A percentile compares a stretch with the other conserved stretches of the same genome.
Evolutionary conservation across 169 alveolate species (phyloP).

Genomic region (Cryptosporidium canis): DNA sequence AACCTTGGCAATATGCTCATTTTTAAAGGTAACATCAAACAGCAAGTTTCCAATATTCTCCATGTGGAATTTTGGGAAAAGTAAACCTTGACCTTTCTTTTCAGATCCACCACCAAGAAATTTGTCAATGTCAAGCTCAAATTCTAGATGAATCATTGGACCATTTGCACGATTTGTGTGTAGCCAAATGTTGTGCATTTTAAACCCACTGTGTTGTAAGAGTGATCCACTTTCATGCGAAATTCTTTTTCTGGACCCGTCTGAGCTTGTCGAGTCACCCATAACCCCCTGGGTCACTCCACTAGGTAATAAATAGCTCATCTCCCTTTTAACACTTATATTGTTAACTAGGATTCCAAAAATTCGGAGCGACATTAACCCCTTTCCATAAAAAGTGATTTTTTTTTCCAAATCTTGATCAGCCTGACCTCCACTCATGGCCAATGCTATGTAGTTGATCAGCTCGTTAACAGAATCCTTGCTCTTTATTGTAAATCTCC

Average conservation of each 20-base stretch:
- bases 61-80: slow-evolving; percentile 26
- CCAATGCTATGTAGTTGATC: slow-evolving; percentile 1
- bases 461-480: slow-evolving; percentile 5
- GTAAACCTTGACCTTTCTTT: not conserved
- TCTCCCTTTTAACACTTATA: not conserved
- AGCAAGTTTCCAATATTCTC: slow-evolving; percentile 52
- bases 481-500: slow-evolving; percentile 45
- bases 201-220: not conserved
- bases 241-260: not conserved
- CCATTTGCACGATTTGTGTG: not conserved
- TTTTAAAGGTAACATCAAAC: not conserved
- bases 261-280: not conserved
- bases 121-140: slow-evolving; percentile 9
- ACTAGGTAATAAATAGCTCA: not conserved
- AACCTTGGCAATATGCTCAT: not conserved
- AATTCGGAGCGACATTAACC: slow-evolving; percentile 46
- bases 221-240: not conserved
- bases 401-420: not conserved
- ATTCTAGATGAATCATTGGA: slow-evolving; percentile 1
- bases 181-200: slow-evolving; percentile 29
- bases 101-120: not conserved
- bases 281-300: not conserved
- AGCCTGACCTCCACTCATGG: not conserved
- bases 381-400: slow-evolving; percentile 33
- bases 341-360: slow-evolving; percentile 24